phyloP scores from a whole-genome alignment of 106 monocot species.

The Phalaenopsis aphrodite region DNA sequence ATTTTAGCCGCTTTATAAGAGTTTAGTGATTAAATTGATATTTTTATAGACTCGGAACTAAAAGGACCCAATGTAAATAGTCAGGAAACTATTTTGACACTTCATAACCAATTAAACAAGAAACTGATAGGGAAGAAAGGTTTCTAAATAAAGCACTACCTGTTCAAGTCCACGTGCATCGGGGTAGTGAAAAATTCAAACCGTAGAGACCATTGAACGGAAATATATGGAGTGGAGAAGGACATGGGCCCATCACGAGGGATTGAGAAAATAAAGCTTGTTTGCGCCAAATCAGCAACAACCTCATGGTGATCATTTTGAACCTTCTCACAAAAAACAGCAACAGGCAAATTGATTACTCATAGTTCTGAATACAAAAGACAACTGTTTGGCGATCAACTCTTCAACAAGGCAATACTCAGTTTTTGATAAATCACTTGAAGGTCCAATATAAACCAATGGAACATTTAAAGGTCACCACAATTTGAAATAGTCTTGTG shows the following conservation, averaged over 20 bases:
- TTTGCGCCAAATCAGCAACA: constrained; percentile 77
- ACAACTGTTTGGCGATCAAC: not conserved
- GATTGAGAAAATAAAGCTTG: constrained; percentile 95
- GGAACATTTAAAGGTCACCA: not conserved
- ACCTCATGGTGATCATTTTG: constrained; percentile 91
- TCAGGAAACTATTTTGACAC: no score
- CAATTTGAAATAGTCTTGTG: not conserved
- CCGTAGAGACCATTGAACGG: constrained; percentile 86
- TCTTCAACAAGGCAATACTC: not conserved
- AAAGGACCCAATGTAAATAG: no score
- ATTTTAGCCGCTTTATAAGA: no score
- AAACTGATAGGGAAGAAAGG: not conserved
- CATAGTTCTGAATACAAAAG: not conserved
- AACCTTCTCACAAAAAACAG: constrained; percentile 38
- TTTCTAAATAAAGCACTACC: constrained; percentile 28
- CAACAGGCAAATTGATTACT: not conserved
- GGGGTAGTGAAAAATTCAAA: constrained; percentile 97
- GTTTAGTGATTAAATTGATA: no score
- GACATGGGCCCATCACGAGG: constrained; percentile 96
- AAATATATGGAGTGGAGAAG: constrained; percentile 71
- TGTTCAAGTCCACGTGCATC: constrained; percentile 48
- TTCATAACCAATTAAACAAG: not conserved
- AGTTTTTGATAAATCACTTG: not conserved
- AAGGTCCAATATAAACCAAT: not conserved
- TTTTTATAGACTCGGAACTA: no score